Conservation (phyloP, 176 grass and related monocot species). For the Calamus simplicifolius region DNA sequence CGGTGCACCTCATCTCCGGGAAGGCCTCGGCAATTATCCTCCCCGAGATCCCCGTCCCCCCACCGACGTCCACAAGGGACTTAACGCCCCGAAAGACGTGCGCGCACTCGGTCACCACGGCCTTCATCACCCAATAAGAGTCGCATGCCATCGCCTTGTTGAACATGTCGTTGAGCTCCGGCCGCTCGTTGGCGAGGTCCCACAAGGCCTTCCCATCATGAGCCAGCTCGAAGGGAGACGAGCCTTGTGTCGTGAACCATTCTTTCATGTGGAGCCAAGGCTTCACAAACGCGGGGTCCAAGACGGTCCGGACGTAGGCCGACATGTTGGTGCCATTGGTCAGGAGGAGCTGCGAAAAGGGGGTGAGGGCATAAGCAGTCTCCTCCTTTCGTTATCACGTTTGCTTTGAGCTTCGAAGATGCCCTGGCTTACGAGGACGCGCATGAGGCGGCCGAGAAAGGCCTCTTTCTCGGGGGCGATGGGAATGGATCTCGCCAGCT, state of each 20-base stretch:
- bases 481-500: conserved; percentile 20
- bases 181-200: background rate
- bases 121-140: conserved; percentile 9
- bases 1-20: conserved; percentile 24
- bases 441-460: conserved; percentile 18
- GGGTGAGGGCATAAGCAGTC: conserved; percentile 19
- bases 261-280: conserved; percentile 1
- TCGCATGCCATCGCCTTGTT: conserved; percentile 23
- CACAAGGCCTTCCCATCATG: conserved; percentile 18
- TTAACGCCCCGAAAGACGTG: conserved; percentile 5
- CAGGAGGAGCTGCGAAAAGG: conserved; percentile 4
- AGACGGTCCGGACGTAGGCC: conserved; percentile 8
- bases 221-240: background rate
- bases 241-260: conserved; percentile 20
- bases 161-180: conserved; percentile 1
- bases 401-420: conserved; percentile 5
- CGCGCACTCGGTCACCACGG: background rate
- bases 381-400: background rate
- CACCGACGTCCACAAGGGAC: conserved; percentile 41
- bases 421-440: conserved; percentile 12
- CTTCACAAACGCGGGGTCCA: background rate
- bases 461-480: conserved; percentile 12
- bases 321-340: background rate
- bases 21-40: conserved; percentile 21
- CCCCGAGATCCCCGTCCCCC: conserved; percentile 14